Percentiles rank a stretch among this genome's conserved stretches.
Evolutionary conservation across 768 basidiomycete species (phyloP).

Genomic region (Mycena indigotica): DNA sequence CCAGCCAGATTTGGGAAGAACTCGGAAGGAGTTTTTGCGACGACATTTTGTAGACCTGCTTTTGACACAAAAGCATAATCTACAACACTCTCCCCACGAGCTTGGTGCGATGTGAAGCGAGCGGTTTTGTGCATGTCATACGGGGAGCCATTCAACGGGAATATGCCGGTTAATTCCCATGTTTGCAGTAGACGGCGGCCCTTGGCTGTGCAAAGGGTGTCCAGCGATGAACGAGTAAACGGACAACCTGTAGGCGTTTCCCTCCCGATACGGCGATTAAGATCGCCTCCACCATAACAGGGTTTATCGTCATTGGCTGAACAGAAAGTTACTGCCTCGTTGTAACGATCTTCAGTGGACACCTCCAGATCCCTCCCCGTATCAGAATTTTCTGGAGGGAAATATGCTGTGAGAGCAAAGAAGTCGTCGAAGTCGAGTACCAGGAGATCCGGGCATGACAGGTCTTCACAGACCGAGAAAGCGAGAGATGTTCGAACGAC

Average conservation of each 20-base stretch:
- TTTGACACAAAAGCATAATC: not conserved
- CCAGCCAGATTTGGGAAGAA: not conserved
- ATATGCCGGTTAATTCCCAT: not conserved
- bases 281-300: not conserved
- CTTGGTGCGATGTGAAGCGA: not conserved
- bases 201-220: not conserved
- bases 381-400: not conserved
- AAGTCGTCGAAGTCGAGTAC: slow-evolving; percentile 6
- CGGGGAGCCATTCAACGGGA: not conserved
- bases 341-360: not conserved
- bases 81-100: not conserved
- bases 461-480: not conserved
- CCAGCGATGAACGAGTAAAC: not conserved
- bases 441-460: slow-evolving; percentile 1
- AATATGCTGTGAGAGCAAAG: slow-evolving; percentile 3
- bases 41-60: not conserved
- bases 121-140: not conserved
- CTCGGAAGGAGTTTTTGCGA: not conserved
- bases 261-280: not conserved
- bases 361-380: not conserved
- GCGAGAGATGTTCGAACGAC: not conserved
- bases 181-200: not conserved
- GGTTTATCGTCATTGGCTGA: not conserved
- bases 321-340: not conserved
- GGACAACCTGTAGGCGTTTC: not conserved